Percentiles rank a stretch among this genome's conserved stretches.
phyloP scores from a whole-genome alignment of 2,329 filamentous ascomycete species.

The Fusarium nodosum region DNA sequence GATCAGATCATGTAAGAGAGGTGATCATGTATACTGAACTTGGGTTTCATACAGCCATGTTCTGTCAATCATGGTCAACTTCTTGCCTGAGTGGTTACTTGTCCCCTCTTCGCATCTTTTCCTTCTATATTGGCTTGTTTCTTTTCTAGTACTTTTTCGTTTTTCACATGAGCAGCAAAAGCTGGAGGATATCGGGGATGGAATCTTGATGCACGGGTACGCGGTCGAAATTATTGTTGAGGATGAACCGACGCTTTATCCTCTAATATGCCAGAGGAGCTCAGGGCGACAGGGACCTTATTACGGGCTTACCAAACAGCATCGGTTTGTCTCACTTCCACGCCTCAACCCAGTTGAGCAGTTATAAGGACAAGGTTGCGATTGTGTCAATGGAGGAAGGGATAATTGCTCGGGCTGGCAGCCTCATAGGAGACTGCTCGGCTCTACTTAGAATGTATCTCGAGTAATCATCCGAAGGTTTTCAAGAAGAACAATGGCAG shows the following conservation, averaged over 20 bases:
- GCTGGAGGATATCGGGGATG: conserved; percentile 45
- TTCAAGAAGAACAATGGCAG: conserved; percentile 47
- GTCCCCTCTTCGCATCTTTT: conserved; percentile 19
- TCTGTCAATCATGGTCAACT: conserved; percentile 20
- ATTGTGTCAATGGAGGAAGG: conserved; percentile 39
- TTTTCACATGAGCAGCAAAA: conserved; percentile 47
- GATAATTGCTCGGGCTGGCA: conserved; percentile 30
- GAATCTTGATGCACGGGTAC: conserved; percentile 40
- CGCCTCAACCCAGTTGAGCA: conserved; percentile 36
- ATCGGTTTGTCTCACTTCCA: conserved; percentile 32
- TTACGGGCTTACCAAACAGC: conserved; percentile 40
- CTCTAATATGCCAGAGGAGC: conserved; percentile 44
- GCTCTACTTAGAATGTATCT: conserved; percentile 52
- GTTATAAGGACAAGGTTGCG: conserved; percentile 41
- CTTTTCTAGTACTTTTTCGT: conserved; percentile 40
- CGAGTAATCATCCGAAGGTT: conserved; percentile 51
- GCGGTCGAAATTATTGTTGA: conserved; percentile 40
- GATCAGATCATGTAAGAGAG: conserved; percentile 91
- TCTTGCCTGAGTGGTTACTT: conserved; percentile 19
- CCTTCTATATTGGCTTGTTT: conserved; percentile 44
- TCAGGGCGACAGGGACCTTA: conserved; percentile 32
- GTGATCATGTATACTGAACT: conserved; percentile 30
- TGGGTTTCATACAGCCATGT: conserved; percentile 16
- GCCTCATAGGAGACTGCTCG: conserved; percentile 39
- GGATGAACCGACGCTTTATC: conserved; percentile 41